A percentile compares a stretch with the other conserved stretches of the same genome.
Conservation (phyloP, 2,329 filamentous ascomycete species). For the Boeremia lycopersici region DNA sequence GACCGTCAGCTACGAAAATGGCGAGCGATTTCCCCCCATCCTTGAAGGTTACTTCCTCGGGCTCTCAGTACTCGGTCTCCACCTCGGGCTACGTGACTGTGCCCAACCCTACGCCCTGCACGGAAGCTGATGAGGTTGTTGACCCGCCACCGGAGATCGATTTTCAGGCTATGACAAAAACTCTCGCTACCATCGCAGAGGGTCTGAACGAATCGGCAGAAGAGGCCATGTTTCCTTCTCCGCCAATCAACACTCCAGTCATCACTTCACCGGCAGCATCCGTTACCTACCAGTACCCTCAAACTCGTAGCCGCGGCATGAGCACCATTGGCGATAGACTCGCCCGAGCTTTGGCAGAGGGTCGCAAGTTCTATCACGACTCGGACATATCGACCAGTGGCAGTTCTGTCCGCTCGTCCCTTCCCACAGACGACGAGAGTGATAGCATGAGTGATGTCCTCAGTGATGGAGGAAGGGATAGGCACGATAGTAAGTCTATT, state of each 20-base stretch:
- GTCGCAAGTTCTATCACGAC: slow-evolving; percentile 21
- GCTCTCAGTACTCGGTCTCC: slow-evolving; percentile 28
- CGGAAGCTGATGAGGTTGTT: slow-evolving; percentile 22
- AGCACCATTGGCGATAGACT: slow-evolving; percentile 88
- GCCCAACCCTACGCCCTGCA: slow-evolving; percentile 36
- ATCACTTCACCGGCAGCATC: slow-evolving; percentile 37
- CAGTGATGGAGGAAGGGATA: slow-evolving; percentile 22
- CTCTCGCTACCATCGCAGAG: slow-evolving; percentile 38
- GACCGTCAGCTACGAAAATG: slow-evolving; percentile 1
- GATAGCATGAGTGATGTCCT: slow-evolving; percentile 27
- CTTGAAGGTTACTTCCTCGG: slow-evolving; percentile 27
- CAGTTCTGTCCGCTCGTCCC: slow-evolving; percentile 21
- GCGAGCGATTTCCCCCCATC: background rate
- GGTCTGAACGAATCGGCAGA: slow-evolving; percentile 39
- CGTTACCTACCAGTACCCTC: slow-evolving; percentile 17
- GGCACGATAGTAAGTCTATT: slow-evolving; percentile 20
- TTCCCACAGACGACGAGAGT: slow-evolving; percentile 25
- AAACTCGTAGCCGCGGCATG: slow-evolving; percentile 58
- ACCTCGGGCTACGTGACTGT: slow-evolving; percentile 24
- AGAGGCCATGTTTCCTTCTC: slow-evolving; percentile 36
- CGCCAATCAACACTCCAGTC: slow-evolving; percentile 40
- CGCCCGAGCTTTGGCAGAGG: slow-evolving; percentile 62
- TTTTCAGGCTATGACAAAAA: slow-evolving; percentile 34
- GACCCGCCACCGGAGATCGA: slow-evolving; percentile 29
- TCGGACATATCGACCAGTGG: slow-evolving; percentile 25